Base-by-base conservation (phyloP, 2,329 filamentous ascomycete genomes). In the Cladosporium oxysporum region DNA sequence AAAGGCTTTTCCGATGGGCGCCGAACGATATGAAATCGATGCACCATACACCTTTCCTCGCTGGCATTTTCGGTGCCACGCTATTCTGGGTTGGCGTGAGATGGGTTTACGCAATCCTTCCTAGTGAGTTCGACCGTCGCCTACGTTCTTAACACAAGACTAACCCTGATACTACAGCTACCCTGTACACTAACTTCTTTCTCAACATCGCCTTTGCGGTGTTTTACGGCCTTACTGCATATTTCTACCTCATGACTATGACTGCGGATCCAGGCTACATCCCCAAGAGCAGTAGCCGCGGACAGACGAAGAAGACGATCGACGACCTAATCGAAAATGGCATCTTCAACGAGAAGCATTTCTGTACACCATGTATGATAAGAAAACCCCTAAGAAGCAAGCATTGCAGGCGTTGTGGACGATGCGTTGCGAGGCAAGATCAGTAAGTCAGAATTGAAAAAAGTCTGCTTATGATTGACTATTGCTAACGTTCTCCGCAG, bases 351-450 rank as follows among this genome's bases (percentile, higher is more conserved):
- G 94, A 97, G 76, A 84, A 89, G 68, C 94, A 97, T 77, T 99
- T 98, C 75, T 99, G 95, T 78, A 89, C 96, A 31, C 88, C 88
- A 58, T 99, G 95, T 81, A 96, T 98, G 93, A 91, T 96, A 71
- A 87, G 94, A 63, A 94, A 91, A 71, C 95, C 95, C 3, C 81
- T 99, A 68, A 87, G 95, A 70, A 97, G 93, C 81, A 99, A 98
- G 82, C 95, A 99, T 80, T 99, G 95, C 81, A 90, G 90, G 75
- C 86, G 91, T 68, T 99, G 95, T 77, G 88, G 91, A 73, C 90
- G 94, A 69, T 99, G 95, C 77, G 91, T 99, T 63, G 93, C 94
- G 64, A 96, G 96, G 79, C 92, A 97, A 80, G 95, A 99, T 76
- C 95, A 99, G 92, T 96, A 80, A 84, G 91, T 84, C 7, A 8